Evolutionary conservation across 2,329 filamentous ascomycete genomes (phyloP).

Genomic region (Clonostachys chloroleuca): DNA sequence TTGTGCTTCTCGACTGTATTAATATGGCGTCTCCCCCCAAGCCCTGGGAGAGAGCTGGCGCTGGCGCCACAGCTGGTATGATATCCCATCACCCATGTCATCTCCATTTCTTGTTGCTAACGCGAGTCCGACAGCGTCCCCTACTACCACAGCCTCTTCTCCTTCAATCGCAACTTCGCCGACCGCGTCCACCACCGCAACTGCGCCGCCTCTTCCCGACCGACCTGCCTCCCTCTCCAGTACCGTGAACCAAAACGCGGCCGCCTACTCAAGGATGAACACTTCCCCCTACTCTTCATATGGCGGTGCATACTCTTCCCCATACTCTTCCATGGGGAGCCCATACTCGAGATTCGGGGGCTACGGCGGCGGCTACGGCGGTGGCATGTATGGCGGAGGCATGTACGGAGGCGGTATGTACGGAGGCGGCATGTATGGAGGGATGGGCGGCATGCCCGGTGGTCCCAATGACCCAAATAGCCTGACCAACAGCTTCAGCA

Average conservation of each 20-base stretch:
- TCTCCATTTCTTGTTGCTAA: too few relatives aligned
- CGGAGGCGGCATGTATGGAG: conserved; percentile 33
- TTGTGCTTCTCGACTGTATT: neutral
- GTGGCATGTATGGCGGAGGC: conserved; percentile 21
- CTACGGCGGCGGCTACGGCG: conserved; percentile 26
- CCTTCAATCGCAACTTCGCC: conserved; percentile 32
- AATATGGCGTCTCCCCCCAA: conserved; percentile 82
- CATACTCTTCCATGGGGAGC: conserved; percentile 22
- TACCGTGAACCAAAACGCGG: conserved; percentile 83
- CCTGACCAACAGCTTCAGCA: conserved; percentile 90
- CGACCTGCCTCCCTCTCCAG: conserved; percentile 74
- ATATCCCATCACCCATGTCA: too few relatives aligned
- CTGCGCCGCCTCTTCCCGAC: conserved; percentile 63
- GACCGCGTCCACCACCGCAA: conserved; percentile 21
- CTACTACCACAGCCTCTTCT: conserved; percentile 31
- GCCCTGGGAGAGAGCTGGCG: conserved; percentile 86
- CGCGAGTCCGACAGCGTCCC: conserved; percentile 7
- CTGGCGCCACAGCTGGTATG: conserved; percentile 15
- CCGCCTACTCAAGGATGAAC: conserved; percentile 63
- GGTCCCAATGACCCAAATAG: conserved; percentile 84
- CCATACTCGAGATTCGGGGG: conserved; percentile 44
- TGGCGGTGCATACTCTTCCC: conserved; percentile 28
- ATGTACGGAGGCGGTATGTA: conserved; percentile 39
- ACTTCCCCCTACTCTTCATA: conserved; percentile 42
- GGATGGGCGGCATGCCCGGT: conserved; percentile 36